Conservation (phyloP, 306 rosid genomes). For the Amphicarpaea edgeworthii region DNA sequence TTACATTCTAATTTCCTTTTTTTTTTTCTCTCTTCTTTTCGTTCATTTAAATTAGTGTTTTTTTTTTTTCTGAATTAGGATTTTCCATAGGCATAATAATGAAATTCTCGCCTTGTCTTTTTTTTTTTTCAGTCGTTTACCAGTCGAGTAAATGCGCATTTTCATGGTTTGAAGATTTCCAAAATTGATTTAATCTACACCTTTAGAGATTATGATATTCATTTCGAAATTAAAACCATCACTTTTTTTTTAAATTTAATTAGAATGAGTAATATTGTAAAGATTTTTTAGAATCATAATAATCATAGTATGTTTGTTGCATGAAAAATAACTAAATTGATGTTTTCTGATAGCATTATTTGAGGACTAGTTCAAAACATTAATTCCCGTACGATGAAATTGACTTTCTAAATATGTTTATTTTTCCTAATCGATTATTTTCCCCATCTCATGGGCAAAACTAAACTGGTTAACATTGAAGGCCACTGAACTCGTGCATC, state of each 20-base stretch:
- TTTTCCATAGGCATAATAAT: background rate
- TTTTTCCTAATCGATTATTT: background rate
- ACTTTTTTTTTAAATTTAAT: background rate
- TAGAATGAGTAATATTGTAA: background rate
- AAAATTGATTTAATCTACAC: background rate
- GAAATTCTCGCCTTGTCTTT: background rate
- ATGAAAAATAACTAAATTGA: no score
- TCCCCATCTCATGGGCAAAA: background rate
- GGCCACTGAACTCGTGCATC: background rate
- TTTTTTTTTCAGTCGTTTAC: background rate
- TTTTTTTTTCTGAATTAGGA: background rate
- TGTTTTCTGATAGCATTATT: background rate
- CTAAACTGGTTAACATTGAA: background rate
- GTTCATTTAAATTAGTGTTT: background rate
- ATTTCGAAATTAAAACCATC: background rate
- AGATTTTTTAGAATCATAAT: no score
- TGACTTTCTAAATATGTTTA: background rate
- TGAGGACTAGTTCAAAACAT: background rate
- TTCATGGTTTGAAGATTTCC: background rate
- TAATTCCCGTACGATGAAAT: background rate
- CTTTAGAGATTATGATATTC: background rate
- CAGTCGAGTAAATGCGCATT: background rate
- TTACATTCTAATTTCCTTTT: background rate
- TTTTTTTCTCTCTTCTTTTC: background rate
- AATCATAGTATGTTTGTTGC: background rate